A percentile compares a stretch with the other conserved stretches of the same genome.
Conservation (phyloP, 768 basidiomycete species). For the Termitomyces sp. region DNA sequence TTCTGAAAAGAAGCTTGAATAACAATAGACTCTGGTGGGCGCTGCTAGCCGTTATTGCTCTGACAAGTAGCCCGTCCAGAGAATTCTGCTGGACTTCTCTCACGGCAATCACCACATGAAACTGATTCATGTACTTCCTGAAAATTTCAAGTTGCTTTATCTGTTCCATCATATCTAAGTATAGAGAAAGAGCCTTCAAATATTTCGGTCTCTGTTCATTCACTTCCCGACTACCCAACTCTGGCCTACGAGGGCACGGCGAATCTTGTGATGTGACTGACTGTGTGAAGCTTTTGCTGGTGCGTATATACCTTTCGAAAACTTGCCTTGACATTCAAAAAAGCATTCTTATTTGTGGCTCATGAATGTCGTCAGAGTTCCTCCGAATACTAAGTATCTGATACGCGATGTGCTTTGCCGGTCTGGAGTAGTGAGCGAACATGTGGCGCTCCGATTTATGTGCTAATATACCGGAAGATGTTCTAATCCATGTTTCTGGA, state of each 20-base stretch:
- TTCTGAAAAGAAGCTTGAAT: neutral
- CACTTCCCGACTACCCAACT: no score
- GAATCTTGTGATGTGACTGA: no score
- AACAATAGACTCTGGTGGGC: neutral
- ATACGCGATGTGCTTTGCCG: neutral
- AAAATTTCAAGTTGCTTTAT: neutral
- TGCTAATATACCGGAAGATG: no score
- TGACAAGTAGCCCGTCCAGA: neutral
- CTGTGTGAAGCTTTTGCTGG: no score
- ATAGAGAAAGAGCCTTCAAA: no score
- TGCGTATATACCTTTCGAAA: no score
- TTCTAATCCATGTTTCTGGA: neutral
- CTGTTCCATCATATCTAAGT: neutral
- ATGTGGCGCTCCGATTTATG: neutral
- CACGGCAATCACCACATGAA: slow-evolving; percentile 1
- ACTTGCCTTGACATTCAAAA: neutral
- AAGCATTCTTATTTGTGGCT: neutral
- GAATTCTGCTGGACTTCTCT: neutral
- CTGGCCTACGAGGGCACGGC: no score
- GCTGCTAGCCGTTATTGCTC: neutral
- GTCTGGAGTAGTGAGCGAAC: neutral
- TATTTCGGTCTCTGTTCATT: neutral
- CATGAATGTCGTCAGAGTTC: neutral
- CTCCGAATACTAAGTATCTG: no score
- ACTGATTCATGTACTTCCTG: neutral